A percentile compares a stretch with the other conserved stretches of the same genome.
Evolutionary conservation across 1,284 basidiomycete species (phyloP).

Genomic region (Acaromyces ingoldii): DNA sequence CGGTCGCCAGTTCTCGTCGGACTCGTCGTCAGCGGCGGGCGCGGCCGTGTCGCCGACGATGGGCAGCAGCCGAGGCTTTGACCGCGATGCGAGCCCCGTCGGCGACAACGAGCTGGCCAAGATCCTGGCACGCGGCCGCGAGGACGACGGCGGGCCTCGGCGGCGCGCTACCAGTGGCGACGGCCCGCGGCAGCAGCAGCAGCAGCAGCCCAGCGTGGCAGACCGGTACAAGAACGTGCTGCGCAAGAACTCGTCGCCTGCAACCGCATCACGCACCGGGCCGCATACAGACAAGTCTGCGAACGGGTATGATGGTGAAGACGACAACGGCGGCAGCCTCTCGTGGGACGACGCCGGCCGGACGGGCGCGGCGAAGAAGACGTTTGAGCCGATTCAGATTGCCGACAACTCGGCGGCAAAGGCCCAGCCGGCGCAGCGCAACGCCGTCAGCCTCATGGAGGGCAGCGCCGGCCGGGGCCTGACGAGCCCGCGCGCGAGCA

Average conservation of each 20-base stretch:
- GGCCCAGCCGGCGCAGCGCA: conserved; percentile 2
- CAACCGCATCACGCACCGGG: neutral
- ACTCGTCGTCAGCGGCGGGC: neutral
- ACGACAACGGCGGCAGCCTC: conserved; percentile 14
- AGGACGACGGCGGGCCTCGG: no score
- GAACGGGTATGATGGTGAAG: conserved; percentile 5
- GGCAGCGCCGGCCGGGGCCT: conserved; percentile 20
- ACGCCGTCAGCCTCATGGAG: conserved; percentile 27
- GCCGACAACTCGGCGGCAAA: conserved; percentile 19
- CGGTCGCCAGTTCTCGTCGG: neutral
- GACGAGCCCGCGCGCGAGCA: conserved; percentile 9
- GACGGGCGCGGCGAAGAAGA: conserved; percentile 5
- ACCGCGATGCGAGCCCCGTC: conserved; percentile 32
- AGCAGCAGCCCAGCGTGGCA: neutral
- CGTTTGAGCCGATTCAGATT: conserved; percentile 16
- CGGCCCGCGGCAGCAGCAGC: neutral
- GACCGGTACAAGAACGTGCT: conserved; percentile 9
- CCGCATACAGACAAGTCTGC: neutral
- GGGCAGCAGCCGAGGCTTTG: conserved; percentile 3
- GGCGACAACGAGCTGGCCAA: conserved; percentile 41
- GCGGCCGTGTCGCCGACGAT: neutral
- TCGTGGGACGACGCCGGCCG: conserved; percentile 36
- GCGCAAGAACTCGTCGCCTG: neutral
- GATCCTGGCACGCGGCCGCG: conserved; percentile 29
- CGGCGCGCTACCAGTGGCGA: conserved; percentile 2